These are phyloP conservation scores for Arachis hypogaea DNA, from an alignment of 306 rosid species.

Conservation along the genomic window DNA sequence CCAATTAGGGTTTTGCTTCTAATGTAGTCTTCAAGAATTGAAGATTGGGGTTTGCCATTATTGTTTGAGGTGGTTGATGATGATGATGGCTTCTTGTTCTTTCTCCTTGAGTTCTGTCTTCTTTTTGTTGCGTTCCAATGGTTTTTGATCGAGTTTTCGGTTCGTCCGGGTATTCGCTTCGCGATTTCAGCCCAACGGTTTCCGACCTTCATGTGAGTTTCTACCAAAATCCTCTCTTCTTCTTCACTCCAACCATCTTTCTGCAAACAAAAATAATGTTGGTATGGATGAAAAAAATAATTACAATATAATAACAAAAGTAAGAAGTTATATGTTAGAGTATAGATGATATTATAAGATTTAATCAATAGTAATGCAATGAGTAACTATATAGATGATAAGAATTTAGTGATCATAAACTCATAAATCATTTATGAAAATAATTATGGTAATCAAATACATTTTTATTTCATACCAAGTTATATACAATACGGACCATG, in stretches of 20 bases:
- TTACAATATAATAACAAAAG: not conserved
- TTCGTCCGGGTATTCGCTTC: slow-evolving; percentile 72
- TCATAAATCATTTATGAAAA: no score
- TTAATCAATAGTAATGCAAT: no score
- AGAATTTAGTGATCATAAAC: no score
- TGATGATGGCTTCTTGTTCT: slow-evolving; percentile 52
- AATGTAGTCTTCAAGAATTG: slow-evolving; percentile 80
- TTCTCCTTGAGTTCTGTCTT: slow-evolving; percentile 80
- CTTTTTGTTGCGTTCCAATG: slow-evolving; percentile 96
- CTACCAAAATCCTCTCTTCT: slow-evolving; percentile 73
- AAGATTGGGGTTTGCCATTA: slow-evolving; percentile 59
- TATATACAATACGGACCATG: no score
- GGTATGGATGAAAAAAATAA: not conserved
- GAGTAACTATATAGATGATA: no score
- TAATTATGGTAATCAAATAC: no score
- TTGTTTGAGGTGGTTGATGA: not conserved
- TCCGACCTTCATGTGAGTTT: slow-evolving; percentile 66
- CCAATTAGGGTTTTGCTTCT: slow-evolving; percentile 37
- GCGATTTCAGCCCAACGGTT: slow-evolving; percentile 93
- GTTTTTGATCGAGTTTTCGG: slow-evolving; percentile 86
- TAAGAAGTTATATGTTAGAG: no score
- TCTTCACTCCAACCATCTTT: slow-evolving; percentile 75
- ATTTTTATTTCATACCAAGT: no score
- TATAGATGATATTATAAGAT: no score
- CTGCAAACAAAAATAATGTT: not conserved